Conservation (phyloP, 495 filamentous ascomycete species). For the Hypoxylon fuscum region DNA sequence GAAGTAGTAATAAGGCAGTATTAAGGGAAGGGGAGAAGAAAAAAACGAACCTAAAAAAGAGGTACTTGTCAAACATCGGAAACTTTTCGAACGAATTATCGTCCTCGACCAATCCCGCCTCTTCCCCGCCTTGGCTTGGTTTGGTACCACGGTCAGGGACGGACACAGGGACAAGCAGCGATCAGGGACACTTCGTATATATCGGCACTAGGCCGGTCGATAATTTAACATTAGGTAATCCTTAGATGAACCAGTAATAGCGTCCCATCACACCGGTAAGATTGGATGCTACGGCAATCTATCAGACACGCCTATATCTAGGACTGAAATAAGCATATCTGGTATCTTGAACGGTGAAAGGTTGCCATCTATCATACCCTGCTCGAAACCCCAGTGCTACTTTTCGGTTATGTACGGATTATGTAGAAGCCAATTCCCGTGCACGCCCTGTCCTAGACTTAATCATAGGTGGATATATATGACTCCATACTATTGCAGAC, state of each 20-base stretch:
- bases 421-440: too few relatives aligned
- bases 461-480: too few relatives aligned
- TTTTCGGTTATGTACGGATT: too few relatives aligned
- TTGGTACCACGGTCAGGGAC: not conserved
- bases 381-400: too few relatives aligned
- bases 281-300: not conserved
- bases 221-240: not conserved
- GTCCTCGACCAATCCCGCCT: slow-evolving; percentile 26
- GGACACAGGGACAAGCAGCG: too few relatives aligned
- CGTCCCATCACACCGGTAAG: slow-evolving; percentile 7
- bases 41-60: too few relatives aligned
- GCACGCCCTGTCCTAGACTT: too few relatives aligned
- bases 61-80: slow-evolving; percentile 22
- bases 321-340: too few relatives aligned
- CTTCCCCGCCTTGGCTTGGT: slow-evolving; percentile 34
- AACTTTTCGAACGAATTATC: slow-evolving; percentile 27
- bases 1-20: slow-evolving; percentile 9
- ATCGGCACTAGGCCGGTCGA: not conserved
- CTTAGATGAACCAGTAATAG: slow-evolving; percentile 9
- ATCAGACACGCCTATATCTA: not conserved
- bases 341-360: too few relatives aligned
- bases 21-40: slow-evolving; percentile 3
- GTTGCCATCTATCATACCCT: too few relatives aligned
- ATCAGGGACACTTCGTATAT: too few relatives aligned
- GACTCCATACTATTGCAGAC: too few relatives aligned